A percentile compares a stretch with the other conserved stretches of the same genome.
These are phyloP conservation scores for Camillea tinctor DNA, from an alignment of 2,329 filamentous ascomycete species.

Conservation along the genomic window DNA sequence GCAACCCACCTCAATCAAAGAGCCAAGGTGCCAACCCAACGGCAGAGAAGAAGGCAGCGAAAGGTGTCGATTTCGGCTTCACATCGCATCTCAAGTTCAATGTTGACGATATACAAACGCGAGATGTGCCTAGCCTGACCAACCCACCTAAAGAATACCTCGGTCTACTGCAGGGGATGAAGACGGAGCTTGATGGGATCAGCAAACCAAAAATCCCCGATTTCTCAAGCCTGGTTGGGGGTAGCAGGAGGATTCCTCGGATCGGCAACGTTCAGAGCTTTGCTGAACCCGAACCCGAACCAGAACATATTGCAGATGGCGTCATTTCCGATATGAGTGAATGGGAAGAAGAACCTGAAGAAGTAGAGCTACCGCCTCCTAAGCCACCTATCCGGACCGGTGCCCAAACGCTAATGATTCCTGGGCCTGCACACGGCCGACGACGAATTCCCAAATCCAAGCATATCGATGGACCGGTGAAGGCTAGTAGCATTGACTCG, in stretches of 20 bases:
- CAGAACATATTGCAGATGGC: constrained; percentile 29
- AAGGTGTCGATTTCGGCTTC: constrained; percentile 54
- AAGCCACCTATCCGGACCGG: neutral
- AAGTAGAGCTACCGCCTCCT: constrained; percentile 9
- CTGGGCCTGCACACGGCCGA: constrained; percentile 2
- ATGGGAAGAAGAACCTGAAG: constrained; percentile 46
- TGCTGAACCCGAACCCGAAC: constrained; percentile 9
- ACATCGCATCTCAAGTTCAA: constrained; percentile 50
- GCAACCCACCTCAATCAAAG: constrained; percentile 26
- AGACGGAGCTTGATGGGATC: constrained; percentile 38
- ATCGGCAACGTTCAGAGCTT: constrained; percentile 8
- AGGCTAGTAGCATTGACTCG: constrained; percentile 6
- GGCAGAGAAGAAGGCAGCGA: constrained; percentile 30
- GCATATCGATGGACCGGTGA: constrained; percentile 2
- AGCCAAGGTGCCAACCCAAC: constrained; percentile 21
- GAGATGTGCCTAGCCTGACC: constrained; percentile 8
- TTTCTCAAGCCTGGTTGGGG: constrained; percentile 26
- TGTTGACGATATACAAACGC: constrained; percentile 35
- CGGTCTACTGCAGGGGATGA: constrained; percentile 41
- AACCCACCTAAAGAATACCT: constrained; percentile 43
- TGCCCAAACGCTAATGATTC: constrained; percentile 10
- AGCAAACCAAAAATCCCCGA: constrained; percentile 27
- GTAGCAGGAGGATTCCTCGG: constrained; percentile 12
- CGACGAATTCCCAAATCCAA: constrained; percentile 6
- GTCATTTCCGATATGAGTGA: constrained; percentile 51